phyloP scores from a whole-genome alignment of 352 stramenopile species.

The Pythium rishiriense region DNA sequence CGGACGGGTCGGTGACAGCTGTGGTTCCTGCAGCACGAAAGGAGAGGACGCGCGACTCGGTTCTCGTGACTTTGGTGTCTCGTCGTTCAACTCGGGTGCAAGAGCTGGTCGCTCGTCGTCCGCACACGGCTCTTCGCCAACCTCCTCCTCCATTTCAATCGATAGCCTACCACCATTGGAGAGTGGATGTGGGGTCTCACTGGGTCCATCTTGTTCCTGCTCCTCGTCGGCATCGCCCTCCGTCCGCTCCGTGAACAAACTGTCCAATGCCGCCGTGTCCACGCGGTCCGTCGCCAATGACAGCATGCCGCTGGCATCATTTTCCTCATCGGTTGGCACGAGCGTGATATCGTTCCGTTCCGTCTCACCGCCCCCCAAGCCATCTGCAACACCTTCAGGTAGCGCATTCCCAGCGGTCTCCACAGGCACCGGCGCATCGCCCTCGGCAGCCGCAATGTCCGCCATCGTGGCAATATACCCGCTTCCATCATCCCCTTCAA shows the following conservation, averaged over 20 bases:
- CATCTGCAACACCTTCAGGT: background rate
- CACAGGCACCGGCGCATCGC: background rate
- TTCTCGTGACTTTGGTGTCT: background rate
- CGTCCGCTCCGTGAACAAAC: slow-evolving; percentile 25
- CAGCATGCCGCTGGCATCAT: background rate
- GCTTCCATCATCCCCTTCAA: no score
- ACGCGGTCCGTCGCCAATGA: slow-evolving; percentile 14
- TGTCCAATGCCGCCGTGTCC: slow-evolving; percentile 15
- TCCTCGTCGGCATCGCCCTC: slow-evolving; percentile 7
- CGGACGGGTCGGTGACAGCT: slow-evolving; percentile 7
- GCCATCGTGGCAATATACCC: no score
- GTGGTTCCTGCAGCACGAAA: background rate
- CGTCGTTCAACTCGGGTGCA: background rate
- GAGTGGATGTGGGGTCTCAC: no score
- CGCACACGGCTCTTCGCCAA: background rate
- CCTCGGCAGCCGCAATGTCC: background rate
- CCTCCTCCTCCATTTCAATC: no score
- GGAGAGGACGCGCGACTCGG: slow-evolving; percentile 3
- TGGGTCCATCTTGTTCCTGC: background rate
- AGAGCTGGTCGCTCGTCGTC: background rate
- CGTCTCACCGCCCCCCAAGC: background rate
- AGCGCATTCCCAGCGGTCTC: background rate
- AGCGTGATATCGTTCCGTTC: no score
- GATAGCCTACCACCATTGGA: no score
- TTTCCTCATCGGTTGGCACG: background rate